Percentiles rank a stretch among this genome's conserved stretches.
phyloP scores from a whole-genome alignment of 306 rosid genomes.

The Vigna nakashimae region DNA sequence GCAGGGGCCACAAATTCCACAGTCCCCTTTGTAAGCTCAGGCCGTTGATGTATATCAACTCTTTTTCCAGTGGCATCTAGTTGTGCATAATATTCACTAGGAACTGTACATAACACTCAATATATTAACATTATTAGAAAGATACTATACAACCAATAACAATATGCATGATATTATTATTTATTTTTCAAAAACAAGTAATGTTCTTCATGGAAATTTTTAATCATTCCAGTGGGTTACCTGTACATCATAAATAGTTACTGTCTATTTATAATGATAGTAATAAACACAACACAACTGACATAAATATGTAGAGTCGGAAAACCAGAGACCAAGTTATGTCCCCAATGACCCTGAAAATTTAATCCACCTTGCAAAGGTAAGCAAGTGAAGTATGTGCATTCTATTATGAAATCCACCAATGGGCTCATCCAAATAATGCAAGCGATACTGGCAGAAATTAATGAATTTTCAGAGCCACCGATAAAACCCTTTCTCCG shows the following conservation, averaged over 20 bases:
- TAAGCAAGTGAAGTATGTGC: slow-evolving; percentile 32
- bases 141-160: slow-evolving; percentile 24
- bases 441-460: slow-evolving; percentile 5
- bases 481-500: slow-evolving; percentile 1
- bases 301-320: slow-evolving; percentile 16
- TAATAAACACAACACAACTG: slow-evolving; percentile 20
- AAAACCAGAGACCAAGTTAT: slow-evolving; percentile 31
- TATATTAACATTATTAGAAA: slow-evolving; percentile 28
- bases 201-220: slow-evolving; percentile 22
- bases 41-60: slow-evolving; percentile 90
- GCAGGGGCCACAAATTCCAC: slow-evolving; percentile 99
- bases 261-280: slow-evolving; percentile 28
- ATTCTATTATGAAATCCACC: slow-evolving; percentile 11
- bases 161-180: slow-evolving; percentile 12
- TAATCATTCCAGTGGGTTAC: slow-evolving; percentile 2
- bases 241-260: slow-evolving; percentile 9
- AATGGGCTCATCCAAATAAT: slow-evolving; percentile 12
- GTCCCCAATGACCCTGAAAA: slow-evolving; percentile 18
- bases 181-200: slow-evolving; percentile 31
- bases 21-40: slow-evolving; percentile 87
- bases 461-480: slow-evolving; percentile 30
- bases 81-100: slow-evolving; percentile 90
- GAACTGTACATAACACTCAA: slow-evolving; percentile 64
- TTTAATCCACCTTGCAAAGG: slow-evolving; percentile 18
- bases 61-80: slow-evolving; percentile 94